Percentiles rank a stretch among this genome's conserved stretches.
Conservation (phyloP, 495 filamentous ascomycete species). For the Lophium mytilinum region DNA sequence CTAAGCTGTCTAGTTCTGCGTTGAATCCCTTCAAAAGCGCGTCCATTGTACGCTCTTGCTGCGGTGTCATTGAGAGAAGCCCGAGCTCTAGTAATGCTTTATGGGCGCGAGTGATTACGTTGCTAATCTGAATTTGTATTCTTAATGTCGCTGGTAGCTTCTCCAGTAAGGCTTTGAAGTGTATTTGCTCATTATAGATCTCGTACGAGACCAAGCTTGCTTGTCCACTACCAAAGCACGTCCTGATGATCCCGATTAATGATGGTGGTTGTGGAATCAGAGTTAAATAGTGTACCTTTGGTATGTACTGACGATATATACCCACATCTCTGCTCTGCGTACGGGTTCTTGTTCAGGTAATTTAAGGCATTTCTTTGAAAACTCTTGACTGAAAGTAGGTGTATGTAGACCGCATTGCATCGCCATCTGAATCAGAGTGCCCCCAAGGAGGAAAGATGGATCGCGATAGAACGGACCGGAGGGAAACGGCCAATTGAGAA, state of each 20-base stretch:
- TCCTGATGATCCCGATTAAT: background rate
- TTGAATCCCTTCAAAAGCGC: conserved; percentile 3
- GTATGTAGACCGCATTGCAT: conserved; percentile 1
- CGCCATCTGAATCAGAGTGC: background rate
- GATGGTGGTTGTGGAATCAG: background rate
- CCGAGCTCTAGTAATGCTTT: conserved; percentile 1
- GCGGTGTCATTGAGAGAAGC: background rate
- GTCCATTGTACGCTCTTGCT: conserved; percentile 7
- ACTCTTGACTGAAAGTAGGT: conserved; percentile 3
- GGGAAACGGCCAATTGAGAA: conserved; percentile 3
- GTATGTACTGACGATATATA: background rate
- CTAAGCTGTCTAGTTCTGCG: background rate
- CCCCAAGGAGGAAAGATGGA: conserved; percentile 1
- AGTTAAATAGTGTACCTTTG: background rate
- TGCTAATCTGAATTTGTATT: conserved; percentile 1
- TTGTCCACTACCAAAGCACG: background rate
- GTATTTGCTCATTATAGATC: background rate
- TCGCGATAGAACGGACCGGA: background rate
- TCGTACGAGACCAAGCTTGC: conserved; percentile 1
- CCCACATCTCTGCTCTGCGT: conserved; percentile 1
- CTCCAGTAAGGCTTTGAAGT: conserved; percentile 1
- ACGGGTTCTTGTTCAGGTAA: background rate
- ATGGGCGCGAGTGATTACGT: background rate
- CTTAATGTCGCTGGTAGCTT: background rate
- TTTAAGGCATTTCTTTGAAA: background rate